These are phyloP conservation scores for Lunasporangiospora selenospora DNA, from an alignment of 192 early-diverging fungal species.

Conservation along the genomic window DNA sequence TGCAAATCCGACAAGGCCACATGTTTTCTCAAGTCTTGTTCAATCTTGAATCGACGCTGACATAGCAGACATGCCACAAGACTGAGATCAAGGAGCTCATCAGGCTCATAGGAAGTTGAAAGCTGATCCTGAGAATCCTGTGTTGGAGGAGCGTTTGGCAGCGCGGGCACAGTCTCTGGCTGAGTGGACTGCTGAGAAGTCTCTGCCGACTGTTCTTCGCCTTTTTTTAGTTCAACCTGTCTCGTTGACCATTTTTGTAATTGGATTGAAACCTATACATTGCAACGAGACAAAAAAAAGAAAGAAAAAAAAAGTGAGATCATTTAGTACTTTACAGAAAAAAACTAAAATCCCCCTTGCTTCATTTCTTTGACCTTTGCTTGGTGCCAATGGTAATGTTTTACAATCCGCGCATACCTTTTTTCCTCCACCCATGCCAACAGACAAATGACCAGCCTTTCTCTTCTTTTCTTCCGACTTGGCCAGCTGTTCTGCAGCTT, in stretches of 20 bases:
- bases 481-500: constrained; percentile 38
- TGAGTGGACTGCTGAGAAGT: too few relatives aligned
- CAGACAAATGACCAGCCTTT: constrained; percentile 16
- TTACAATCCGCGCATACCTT: too few relatives aligned
- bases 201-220: too few relatives aligned
- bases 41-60: constrained; percentile 61
- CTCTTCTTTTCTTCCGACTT: constrained; percentile 36
- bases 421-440: constrained; percentile 38
- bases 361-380: too few relatives aligned
- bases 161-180: too few relatives aligned
- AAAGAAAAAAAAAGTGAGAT: neutral
- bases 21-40: constrained; percentile 59
- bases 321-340: too few relatives aligned
- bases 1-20: constrained; percentile 63
- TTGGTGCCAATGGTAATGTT: too few relatives aligned
- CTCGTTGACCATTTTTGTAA: constrained; percentile 39
- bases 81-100: constrained; percentile 46
- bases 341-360: too few relatives aligned
- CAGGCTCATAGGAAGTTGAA: constrained; percentile 15
- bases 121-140: neutral
- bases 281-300: neutral
- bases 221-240: constrained; percentile 27
- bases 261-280: constrained; percentile 28
- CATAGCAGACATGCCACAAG: constrained; percentile 65
- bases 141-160: neutral